Base-by-base conservation (phyloP, 2,329 filamentous ascomycete species). In the Ascochyta pisi region DNA sequence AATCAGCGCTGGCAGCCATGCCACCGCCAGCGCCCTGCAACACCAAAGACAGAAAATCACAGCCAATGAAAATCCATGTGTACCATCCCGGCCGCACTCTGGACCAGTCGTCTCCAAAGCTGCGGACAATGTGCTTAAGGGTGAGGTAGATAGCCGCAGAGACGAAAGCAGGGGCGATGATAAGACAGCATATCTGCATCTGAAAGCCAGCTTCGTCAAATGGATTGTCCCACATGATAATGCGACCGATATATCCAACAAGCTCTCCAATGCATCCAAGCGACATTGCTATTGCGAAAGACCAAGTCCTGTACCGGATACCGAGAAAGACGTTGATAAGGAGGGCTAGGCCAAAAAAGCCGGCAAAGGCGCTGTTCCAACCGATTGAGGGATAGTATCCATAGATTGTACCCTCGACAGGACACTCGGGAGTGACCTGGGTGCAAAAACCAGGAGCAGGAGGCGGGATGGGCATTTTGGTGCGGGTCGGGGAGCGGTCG, bases 1-100 rank as follows among this genome's bases (percentile, higher is more conserved):
- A 63, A 12, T 78, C 70, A 0, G 81, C 81, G 0, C 79, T 79
- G 0, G 84, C 82, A 1, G 85, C 82, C 37, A 85, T 74, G 33
- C 78, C 84, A 41, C 84, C 84, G 9, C 84, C 84, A 2, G 77
- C 77, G 8, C 82, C 83, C 68, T 87, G 85, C 23, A 86, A 68
- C 9, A 84, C 61, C 34, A 87, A 77, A n/a, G 80, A 82, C 43
- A 82, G 63, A 27, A 86, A 61, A 61, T 87, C 85, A 63, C 82
- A 84, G 24, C 75, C 69, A 61, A 87, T 82, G 72, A 87, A 87
- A 53, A 86, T 78, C 69, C 81, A 81, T 7, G 84, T 85, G 67
- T 85, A 86, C 42, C 79, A 69, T 1, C 31, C 47, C 2, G 70
- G 68, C n/a, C 57, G 33, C 6, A 74, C 24, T n/a, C 65, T 48